Conservation (phyloP, 148 eudicot species). For the Diospyros kaki region DNA sequence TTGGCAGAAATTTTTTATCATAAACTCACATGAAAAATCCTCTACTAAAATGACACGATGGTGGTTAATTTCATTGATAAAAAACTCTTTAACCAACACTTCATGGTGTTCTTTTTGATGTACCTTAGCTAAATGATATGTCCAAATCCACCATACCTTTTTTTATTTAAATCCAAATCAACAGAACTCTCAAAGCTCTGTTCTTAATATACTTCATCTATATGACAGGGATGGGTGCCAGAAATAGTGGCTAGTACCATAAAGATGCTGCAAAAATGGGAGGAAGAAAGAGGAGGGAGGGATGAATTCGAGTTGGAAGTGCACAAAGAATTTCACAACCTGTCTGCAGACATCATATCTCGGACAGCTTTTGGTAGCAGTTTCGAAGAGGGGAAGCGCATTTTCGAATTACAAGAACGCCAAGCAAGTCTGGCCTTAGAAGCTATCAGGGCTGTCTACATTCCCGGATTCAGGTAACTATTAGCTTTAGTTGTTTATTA, state of each 20-base stretch:
- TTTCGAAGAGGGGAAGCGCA: conserved; percentile 59
- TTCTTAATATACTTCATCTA: too few species aligned
- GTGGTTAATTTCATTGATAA: too few species aligned
- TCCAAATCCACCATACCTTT: too few species aligned
- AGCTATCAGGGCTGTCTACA: conserved; percentile 62
- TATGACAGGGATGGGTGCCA: conserved; percentile 72
- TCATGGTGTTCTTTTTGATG: too few species aligned
- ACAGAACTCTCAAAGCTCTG: too few species aligned
- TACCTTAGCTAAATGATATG: too few species aligned
- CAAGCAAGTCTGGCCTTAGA: conserved; percentile 49
- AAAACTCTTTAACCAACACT: too few species aligned
- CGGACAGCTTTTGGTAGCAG: conserved; percentile 86
- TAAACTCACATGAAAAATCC: too few species aligned
- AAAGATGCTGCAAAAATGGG: conserved; percentile 51
- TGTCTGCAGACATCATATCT: conserved; percentile 69
- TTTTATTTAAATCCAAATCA: too few species aligned
- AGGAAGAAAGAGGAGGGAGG: conserved; percentile 28
- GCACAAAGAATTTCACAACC: conserved; percentile 51
- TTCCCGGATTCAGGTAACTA: conserved; percentile 75
- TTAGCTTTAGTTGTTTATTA: neutral
- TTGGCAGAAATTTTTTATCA: too few species aligned
- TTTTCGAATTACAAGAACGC: conserved; percentile 64
- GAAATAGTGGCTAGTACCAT: conserved; percentile 54
- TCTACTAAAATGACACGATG: too few species aligned
- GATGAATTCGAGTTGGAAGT: conserved; percentile 68